These are phyloP conservation scores for Mucor velutinosus DNA, from an alignment of 371 early-diverging fungal genomes.

Conservation along the genomic window DNA sequence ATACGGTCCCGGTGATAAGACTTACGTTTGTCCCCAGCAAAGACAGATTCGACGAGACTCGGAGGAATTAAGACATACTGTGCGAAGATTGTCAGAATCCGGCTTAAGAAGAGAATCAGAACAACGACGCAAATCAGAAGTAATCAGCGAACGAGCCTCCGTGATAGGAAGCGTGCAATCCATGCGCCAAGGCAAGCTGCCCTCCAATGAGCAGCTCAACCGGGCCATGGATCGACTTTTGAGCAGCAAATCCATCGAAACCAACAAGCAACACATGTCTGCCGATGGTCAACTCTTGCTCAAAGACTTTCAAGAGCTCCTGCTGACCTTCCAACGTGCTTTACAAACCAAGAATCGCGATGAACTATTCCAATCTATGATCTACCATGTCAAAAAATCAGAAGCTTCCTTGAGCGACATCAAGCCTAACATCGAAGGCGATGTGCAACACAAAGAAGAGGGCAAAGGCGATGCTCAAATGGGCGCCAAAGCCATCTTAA, in stretches of 20 bases:
- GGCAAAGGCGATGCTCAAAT: background rate
- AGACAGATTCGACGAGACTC: background rate
- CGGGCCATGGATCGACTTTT: background rate
- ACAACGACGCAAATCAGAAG: background rate
- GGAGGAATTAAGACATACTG: background rate
- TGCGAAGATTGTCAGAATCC: constrained; percentile 8
- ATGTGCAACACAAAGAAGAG: background rate
- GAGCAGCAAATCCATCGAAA: constrained; percentile 14
- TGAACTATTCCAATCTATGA: constrained; percentile 60
- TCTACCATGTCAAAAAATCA: constrained; percentile 37
- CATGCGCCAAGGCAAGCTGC: constrained; percentile 54
- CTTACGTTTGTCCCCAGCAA: constrained; percentile 8
- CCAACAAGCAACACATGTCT: constrained; percentile 36
- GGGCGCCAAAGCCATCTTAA: background rate
- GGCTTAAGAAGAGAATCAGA: background rate
- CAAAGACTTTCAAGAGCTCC: constrained; percentile 43
- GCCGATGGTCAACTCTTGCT: constrained; percentile 48
- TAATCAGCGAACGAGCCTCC: background rate
- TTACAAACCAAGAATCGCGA: constrained; percentile 55
- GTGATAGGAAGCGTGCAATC: constrained; percentile 32
- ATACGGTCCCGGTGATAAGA: background rate
- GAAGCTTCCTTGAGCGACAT: background rate
- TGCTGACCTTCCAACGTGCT: constrained; percentile 43
- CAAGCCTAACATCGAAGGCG: background rate
- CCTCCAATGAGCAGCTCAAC: constrained; percentile 57